Base-by-base conservation (phyloP, 495 filamentous ascomycete species). In the Aspergillus sparsus region DNA sequence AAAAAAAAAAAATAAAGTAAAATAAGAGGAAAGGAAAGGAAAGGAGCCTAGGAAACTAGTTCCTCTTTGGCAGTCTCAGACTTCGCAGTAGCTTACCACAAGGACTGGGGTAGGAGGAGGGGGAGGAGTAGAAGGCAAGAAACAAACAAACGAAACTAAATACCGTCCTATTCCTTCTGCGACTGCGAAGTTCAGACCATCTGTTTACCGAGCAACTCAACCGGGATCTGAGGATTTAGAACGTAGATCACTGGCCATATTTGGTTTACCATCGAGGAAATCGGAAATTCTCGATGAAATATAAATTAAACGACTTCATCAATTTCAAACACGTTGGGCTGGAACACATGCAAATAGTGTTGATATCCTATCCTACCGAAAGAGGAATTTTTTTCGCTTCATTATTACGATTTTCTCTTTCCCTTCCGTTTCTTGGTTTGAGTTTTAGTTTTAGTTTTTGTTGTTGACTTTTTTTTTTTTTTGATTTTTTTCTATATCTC, bases 221-320 rank as follows among this genome's bases (percentile, higher is more conserved):
- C 35, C 44, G 58, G 49, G 36, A 45, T 33, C 12, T 15, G 45
- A 16, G 35, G 42, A 8, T 33, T 34, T 36, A 44, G 50, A 7
- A 16, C n/a, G 49, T 49, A 31, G 58, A 54, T 60, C 51, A 60
- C 58, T 54, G 50, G 47, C 57, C 8, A 37, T 60, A 53, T 53
- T 11, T 13, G 35, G 21, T 7, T 13, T 13, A 31, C 32, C 37
- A 60, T 49, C 50, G 16, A 47, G 46, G 32, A 47, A 45, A 47
- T 39, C 33, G 39, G 31, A 33, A 18, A 54, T 5, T 15, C n/a
- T 41, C 27, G 27, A 53, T 46, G 7, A 34, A 11, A 3, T 1
- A 3, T 27, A 27, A 27, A 27, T 27, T 27, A 27, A 33, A 53
- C 12, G 41, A 47, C 15, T 16, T 54, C 58, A 54, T 60, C 57